Evolutionary conservation across 2,329 filamentous ascomycete species (phyloP).

Genomic region (Emydomyces testavorans): DNA sequence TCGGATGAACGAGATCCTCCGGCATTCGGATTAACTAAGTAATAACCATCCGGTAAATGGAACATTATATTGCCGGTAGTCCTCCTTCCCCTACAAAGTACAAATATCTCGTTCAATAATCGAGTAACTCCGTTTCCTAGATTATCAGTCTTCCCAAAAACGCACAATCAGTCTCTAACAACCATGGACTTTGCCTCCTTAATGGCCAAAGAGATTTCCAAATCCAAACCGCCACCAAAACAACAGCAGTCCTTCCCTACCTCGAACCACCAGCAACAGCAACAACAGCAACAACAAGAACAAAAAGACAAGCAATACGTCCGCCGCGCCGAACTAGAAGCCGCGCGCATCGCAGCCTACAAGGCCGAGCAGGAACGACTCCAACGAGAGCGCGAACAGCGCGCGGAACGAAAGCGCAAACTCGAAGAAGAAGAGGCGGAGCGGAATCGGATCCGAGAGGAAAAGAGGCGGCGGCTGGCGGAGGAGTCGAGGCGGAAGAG

Average conservation of each 20-base stretch:
- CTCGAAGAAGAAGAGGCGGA: constrained; percentile 72
- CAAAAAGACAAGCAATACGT: constrained; percentile 56
- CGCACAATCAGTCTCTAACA: background rate
- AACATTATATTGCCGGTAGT: background rate
- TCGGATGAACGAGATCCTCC: too few relatives aligned
- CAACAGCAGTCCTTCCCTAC: too few relatives aligned
- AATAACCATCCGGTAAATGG: background rate
- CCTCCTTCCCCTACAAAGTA: background rate
- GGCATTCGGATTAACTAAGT: background rate
- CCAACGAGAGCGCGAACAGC: constrained; percentile 59
- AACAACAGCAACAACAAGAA: too few relatives aligned
- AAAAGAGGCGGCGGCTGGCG: constrained; percentile 69
- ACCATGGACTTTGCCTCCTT: constrained; percentile 88
- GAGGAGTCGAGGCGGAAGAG: constrained; percentile 61
- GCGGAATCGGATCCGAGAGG: constrained; percentile 58
- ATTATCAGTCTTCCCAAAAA: constrained; percentile 1
- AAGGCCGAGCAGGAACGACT: constrained; percentile 65
- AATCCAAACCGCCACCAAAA: constrained; percentile 49
- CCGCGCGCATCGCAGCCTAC: constrained; percentile 68
- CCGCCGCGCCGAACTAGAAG: constrained; percentile 76
- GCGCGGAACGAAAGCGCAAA: constrained; percentile 68
- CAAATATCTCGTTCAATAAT: background rate
- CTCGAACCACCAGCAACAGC: too few relatives aligned
- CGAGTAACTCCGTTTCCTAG: background rate
- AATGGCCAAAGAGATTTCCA: constrained; percentile 86